Percentiles rank a stretch among this genome's conserved stretches.
These are phyloP conservation scores for Cryptococcus sp. DNA, from an alignment of 1,284 basidiomycete species.

Conservation along the genomic window DNA sequence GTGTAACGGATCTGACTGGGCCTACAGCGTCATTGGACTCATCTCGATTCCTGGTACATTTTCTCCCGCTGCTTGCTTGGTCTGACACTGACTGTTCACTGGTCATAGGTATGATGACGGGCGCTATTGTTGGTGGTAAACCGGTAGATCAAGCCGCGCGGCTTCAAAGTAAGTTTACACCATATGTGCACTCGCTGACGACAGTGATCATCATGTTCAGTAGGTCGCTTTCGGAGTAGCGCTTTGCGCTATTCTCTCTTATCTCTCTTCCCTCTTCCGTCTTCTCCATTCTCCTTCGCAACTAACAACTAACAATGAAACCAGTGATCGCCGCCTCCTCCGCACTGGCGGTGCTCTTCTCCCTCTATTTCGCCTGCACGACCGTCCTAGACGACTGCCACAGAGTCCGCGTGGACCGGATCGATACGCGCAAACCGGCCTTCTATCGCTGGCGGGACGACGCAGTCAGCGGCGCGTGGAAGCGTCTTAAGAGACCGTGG, in stretches of 20 bases:
- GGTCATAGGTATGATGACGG: slow-evolving; percentile 77
- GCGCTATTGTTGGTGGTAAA: slow-evolving; percentile 80
- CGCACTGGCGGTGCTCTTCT: slow-evolving; percentile 66
- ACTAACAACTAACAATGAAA: neutral
- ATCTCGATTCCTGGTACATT: slow-evolving; percentile 58
- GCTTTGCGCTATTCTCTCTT: neutral
- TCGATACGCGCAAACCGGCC: slow-evolving; percentile 60
- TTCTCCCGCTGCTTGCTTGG: neutral
- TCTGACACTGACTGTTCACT: neutral
- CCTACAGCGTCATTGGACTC: slow-evolving; percentile 70
- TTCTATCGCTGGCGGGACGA: slow-evolving; percentile 58
- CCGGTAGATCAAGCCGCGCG: slow-evolving; percentile 79
- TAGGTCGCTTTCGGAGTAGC: slow-evolving; percentile 13
- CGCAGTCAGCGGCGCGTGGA: slow-evolving; percentile 31
- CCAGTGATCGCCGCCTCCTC: slow-evolving; percentile 72
- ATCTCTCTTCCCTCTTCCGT: neutral
- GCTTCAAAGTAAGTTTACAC: slow-evolving; percentile 62
- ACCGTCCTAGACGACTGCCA: slow-evolving; percentile 69
- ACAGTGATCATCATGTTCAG: slow-evolving; percentile 81
- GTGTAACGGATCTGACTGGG: neutral
- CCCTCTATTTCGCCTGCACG: slow-evolving; percentile 63
- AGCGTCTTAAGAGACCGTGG: slow-evolving; percentile 28
- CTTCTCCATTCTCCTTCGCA: neutral
- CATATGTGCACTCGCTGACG: neutral
- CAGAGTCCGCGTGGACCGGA: slow-evolving; percentile 68